phyloP scores from a whole-genome alignment of 768 basidiomycete species.

The Suillus bovinus region DNA sequence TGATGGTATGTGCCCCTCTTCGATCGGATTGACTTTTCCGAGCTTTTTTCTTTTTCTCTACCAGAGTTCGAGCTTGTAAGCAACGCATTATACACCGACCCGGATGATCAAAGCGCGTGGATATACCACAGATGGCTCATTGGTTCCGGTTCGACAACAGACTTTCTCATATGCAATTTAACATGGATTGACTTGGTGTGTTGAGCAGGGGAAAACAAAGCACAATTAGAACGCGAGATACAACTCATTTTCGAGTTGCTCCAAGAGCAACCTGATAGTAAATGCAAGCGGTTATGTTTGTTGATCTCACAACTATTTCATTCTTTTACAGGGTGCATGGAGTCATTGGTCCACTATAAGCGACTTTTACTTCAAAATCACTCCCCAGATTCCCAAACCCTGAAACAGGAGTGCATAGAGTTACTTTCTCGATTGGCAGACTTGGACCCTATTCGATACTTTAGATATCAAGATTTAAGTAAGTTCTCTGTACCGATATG shows the following conservation, averaged over 20 bases:
- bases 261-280: constrained; percentile 88
- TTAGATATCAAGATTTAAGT: constrained; percentile 72
- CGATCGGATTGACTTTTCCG: neutral
- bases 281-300: constrained; percentile 57
- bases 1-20: constrained; percentile 50
- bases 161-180: neutral
- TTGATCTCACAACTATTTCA: constrained; percentile 1
- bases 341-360: constrained; percentile 86
- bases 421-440: constrained; percentile 56
- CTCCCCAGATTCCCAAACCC: constrained; percentile 34
- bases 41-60: neutral
- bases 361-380: constrained; percentile 59
- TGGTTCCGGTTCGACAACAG: constrained; percentile 57
- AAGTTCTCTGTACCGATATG: constrained; percentile 18
- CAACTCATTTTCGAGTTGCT: constrained; percentile 77
- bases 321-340: constrained; percentile 79
- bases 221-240: constrained; percentile 73
- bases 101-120: constrained; percentile 96
- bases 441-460: constrained; percentile 65
- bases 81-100: constrained; percentile 96
- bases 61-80: constrained; percentile 90
- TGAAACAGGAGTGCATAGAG: constrained; percentile 47
- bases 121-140: constrained; percentile 98
- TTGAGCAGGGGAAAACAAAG: constrained; percentile 54
- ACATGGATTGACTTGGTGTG: neutral